A percentile compares a stretch with the other conserved stretches of the same genome.
Evolutionary conservation across 2,329 filamentous ascomycete genomes (phyloP).

Genomic region (Tolypocladium ophioglossoides): DNA sequence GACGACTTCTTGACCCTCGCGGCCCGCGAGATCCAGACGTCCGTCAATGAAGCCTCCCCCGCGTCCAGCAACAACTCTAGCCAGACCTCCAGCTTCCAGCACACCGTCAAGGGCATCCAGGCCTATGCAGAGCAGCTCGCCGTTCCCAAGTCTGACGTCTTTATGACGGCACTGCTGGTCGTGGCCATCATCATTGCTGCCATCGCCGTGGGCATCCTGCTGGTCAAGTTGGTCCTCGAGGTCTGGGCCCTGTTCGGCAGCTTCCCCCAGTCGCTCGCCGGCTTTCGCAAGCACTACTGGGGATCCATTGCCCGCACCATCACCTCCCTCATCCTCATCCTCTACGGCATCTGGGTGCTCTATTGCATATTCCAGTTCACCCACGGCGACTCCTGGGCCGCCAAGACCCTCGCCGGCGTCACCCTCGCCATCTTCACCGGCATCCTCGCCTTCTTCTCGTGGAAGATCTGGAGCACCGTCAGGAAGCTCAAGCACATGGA

Average conservation of each 20-base stretch:
- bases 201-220: constrained; percentile 75
- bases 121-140: constrained; percentile 74
- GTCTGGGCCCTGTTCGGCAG: constrained; percentile 81
- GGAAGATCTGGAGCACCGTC: constrained; percentile 71
- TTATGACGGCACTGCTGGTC: constrained; percentile 87
- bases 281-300: constrained; percentile 96
- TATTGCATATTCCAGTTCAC: constrained; percentile 97
- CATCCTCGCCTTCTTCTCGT: constrained; percentile 72
- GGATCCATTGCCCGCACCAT: constrained; percentile 80
- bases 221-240: constrained; percentile 87
- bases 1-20: constrained; percentile 35
- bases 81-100: constrained; percentile 22
- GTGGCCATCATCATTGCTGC: constrained; percentile 78
- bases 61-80: constrained; percentile 13
- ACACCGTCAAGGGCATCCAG: constrained; percentile 63
- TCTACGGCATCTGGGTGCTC: constrained; percentile 91
- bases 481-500: constrained; percentile 62
- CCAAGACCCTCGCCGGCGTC: constrained; percentile 70
- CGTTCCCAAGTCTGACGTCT: constrained; percentile 82
- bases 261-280: constrained; percentile 68
- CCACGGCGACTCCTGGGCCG: constrained; percentile 87
- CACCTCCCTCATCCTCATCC: constrained; percentile 77
- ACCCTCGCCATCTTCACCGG: constrained; percentile 74
- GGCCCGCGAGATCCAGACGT: constrained; percentile 40
- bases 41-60: constrained; percentile 25